A percentile compares a stretch with the other conserved stretches of the same genome.
phyloP scores from a whole-genome alignment of 2,329 filamentous ascomycete species.

The Allantophomopsis lycopodina region DNA sequence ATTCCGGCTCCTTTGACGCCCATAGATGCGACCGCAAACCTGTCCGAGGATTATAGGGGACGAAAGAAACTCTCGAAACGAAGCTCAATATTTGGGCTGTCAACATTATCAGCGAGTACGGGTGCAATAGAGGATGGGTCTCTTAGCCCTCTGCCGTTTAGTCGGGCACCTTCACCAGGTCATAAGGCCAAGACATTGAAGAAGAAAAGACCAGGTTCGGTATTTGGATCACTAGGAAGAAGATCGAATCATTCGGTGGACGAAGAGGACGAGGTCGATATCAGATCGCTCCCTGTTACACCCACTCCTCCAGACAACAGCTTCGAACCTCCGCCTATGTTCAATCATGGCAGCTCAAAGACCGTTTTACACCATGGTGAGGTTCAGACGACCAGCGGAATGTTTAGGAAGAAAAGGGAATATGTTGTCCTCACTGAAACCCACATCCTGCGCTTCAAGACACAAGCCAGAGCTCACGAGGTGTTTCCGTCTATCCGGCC shows the following conservation, averaged over 20 bases:
- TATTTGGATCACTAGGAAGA: constrained; percentile 19
- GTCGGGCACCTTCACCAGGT: too few relatives aligned
- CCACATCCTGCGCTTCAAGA: constrained; percentile 56
- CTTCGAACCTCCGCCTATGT: constrained; percentile 3
- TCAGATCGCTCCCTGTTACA: constrained; percentile 3
- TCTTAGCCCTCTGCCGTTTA: too few relatives aligned
- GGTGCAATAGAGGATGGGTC: too few relatives aligned
- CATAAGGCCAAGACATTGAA: constrained; percentile 13
- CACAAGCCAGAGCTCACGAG: constrained; percentile 49
- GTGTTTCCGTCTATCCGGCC: constrained; percentile 39
- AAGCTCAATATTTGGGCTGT: too few relatives aligned
- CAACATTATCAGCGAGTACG: too few relatives aligned
- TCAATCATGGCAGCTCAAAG: constrained; percentile 6
- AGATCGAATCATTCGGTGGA: constrained; percentile 14
- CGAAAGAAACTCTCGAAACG: too few relatives aligned
- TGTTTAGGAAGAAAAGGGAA: constrained; percentile 61
- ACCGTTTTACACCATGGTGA: constrained; percentile 53
- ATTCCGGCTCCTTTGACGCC: too few relatives aligned
- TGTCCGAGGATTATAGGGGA: too few relatives aligned
- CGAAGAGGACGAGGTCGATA: constrained; percentile 10
- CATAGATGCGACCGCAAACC: too few relatives aligned
- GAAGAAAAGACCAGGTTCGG: constrained; percentile 16
- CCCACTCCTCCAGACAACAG: constrained; percentile 13
- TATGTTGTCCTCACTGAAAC: constrained; percentile 59
- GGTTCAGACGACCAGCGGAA: constrained; percentile 53